Evolutionary conservation across 116 monocot genomes (phyloP).

Genomic region (Zostera marina): DNA sequence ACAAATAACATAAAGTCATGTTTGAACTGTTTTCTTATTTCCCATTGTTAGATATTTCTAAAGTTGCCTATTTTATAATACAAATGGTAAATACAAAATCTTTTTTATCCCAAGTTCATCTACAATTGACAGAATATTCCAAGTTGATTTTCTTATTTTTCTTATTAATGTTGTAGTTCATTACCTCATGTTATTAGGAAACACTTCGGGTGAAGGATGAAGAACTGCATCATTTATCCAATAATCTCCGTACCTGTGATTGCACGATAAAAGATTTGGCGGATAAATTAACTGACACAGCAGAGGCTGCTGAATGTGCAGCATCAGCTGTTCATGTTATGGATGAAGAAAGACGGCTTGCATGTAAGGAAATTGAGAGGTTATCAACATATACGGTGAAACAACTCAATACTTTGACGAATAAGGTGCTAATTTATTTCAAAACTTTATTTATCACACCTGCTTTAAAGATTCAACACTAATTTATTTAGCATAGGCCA

Average conservation of each 20-base stretch:
- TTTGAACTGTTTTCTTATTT: too few relatives aligned
- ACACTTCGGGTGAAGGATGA: constrained; percentile 97
- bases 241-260: constrained; percentile 73
- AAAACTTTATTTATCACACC: background rate
- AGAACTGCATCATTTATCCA: constrained; percentile 68
- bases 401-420: constrained; percentile 20
- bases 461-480: too few relatives aligned
- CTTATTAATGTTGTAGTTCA: background rate
- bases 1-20: too few relatives aligned
- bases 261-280: constrained; percentile 80
- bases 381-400: constrained; percentile 45
- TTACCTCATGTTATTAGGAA: constrained; percentile 53
- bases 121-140: background rate
- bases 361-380: constrained; percentile 49
- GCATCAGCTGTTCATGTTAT: constrained; percentile 81
- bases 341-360: constrained; percentile 78
- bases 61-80: too few relatives aligned
- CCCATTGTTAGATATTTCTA: too few relatives aligned
- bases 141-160: background rate
- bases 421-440: constrained; percentile 30
- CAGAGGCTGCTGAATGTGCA: constrained; percentile 89
- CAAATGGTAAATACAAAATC: too few relatives aligned
- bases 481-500: too few relatives aligned
- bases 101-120: background rate
- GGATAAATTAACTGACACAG: constrained; percentile 85